phyloP scores from a whole-genome alignment of 495 filamentous ascomycete genomes.

The Astrothelium macrocarpum region DNA sequence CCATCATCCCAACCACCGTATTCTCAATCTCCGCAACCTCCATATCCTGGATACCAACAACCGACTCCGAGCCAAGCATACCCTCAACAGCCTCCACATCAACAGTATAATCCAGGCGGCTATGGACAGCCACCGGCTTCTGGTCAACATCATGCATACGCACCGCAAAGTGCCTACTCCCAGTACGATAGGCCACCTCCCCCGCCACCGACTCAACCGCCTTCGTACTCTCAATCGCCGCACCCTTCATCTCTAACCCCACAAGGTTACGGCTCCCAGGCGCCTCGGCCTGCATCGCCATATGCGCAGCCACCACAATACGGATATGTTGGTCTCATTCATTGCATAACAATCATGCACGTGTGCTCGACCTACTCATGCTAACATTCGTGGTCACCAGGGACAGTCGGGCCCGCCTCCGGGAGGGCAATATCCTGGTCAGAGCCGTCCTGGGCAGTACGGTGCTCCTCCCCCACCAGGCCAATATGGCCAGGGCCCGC shows the following conservation, averaged over 20 bases:
- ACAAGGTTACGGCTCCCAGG: slow-evolving; percentile 6
- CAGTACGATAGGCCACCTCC: slow-evolving; percentile 10
- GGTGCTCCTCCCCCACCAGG: slow-evolving; percentile 14
- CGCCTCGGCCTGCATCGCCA: slow-evolving; percentile 7
- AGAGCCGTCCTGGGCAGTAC: slow-evolving; percentile 7
- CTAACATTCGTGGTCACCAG: not conserved
- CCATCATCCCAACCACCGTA: not conserved
- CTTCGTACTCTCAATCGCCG: not conserved
- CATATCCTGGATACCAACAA: slow-evolving; percentile 9
- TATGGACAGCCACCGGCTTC: slow-evolving; percentile 17
- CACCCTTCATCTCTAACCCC: slow-evolving; percentile 7
- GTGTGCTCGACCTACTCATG: not conserved
- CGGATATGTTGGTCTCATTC: slow-evolving; percentile 23
- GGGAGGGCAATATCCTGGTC: slow-evolving; percentile 18
- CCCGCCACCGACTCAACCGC: slow-evolving; percentile 10
- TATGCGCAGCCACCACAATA: slow-evolving; percentile 12
- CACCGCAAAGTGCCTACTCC: not conserved
- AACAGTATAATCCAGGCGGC: slow-evolving; percentile 1
- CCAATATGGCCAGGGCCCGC: slow-evolving; percentile 11
- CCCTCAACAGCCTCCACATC: slow-evolving; percentile 15
- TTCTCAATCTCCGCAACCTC: not conserved
- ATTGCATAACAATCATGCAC: not conserved
- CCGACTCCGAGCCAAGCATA: slow-evolving; percentile 9
- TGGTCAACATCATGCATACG: not conserved
- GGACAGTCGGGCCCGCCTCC: slow-evolving; percentile 3